Evolutionary conservation across 2,329 filamentous ascomycete genomes (phyloP).

Genomic region (Conoideocrella luteorostrata): DNA sequence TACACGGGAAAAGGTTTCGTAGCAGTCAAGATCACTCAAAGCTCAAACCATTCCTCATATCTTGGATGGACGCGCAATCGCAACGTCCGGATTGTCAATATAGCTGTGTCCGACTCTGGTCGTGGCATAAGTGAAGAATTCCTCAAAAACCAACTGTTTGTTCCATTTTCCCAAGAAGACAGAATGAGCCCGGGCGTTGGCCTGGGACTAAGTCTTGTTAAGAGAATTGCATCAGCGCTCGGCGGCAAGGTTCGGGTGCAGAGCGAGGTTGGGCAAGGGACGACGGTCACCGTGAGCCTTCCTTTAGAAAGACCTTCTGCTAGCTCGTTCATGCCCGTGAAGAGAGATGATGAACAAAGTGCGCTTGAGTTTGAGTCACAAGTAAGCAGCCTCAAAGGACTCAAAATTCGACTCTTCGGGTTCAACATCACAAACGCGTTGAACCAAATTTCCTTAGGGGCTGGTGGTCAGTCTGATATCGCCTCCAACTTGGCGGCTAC

Average conservation of each 20-base stretch:
- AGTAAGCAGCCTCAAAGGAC: conserved; percentile 21
- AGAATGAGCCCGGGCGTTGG: conserved; percentile 54
- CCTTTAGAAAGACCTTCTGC: conserved; percentile 16
- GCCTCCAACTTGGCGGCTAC: conserved; percentile 13
- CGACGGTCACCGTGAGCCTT: conserved; percentile 26
- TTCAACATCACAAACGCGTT: no score
- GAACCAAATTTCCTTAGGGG: no score
- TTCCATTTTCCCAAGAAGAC: conserved; percentile 60
- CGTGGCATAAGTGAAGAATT: conserved; percentile 60
- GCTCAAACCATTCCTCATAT: conserved; percentile 10
- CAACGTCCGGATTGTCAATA: conserved; percentile 15
- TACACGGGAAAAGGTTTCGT: conserved; percentile 40
- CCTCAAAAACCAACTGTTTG: conserved; percentile 52
- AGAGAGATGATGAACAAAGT: neutral
- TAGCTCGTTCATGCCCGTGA: conserved; percentile 15
- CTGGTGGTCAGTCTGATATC: conserved; percentile 1
- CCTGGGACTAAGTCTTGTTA: conserved; percentile 59
- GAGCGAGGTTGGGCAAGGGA: conserved; percentile 33
- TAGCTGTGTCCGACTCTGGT: conserved; percentile 57
- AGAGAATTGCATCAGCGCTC: conserved; percentile 50
- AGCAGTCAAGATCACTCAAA: conserved; percentile 17
- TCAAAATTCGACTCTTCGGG: conserved; percentile 22
- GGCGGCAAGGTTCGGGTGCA: conserved; percentile 53
- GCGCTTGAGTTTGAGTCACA: conserved; percentile 18
- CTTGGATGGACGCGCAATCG: conserved; percentile 4